Base-by-base conservation (phyloP, 345 rosid genomes). In the Iberis pinnata region DNA sequence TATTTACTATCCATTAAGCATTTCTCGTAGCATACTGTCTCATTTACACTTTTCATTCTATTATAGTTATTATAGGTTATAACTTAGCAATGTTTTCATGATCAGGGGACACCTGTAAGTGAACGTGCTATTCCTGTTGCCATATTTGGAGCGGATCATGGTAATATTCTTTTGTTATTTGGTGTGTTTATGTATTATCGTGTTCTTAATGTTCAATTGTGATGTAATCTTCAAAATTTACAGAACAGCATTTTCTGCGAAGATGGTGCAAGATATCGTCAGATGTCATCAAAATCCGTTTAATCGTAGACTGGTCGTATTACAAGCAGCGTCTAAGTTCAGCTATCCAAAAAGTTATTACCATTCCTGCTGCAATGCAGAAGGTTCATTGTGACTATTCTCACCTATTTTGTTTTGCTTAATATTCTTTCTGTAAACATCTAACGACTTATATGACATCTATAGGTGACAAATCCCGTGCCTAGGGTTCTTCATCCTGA, bases 361-460 rank as follows among this genome's bases (percentile, higher is more conserved):
- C 96, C 29, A 90, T 90, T 66, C 98, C 98, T 77, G 98, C 98
- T 39, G 98, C 98, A 60, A 90, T 87, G 98, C 98, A 90, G 74
- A 90, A 90, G 96, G 98, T 90, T 69, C 49, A 42, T 15, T 51
- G 11, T 40, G 18, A 50, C 59, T 51, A 40, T 45, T 31, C 12
- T n/a, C 53, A 57, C 16, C 56, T 18, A 24, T 58, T 49, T 58
- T 11, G 43, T 26, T 65, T 17, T 10, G 4, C 49, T 33, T 35
- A 12, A 53, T 37, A 46, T 67, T 41, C 18, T 60, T 37, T 61
- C 26, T 43, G 7, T 43, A 57, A 36, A 48, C 61, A 46, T 53
- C 41, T 54, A 27, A 61, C 49, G 9, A 22, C 58, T 40, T 68
- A 13, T 69, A 37, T 65, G 55, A 43, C 37, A 55, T 58, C 49